Evolutionary conservation across 495 filamentous ascomycete species (phyloP).

Genomic region (Aspergillus nanangensis): DNA sequence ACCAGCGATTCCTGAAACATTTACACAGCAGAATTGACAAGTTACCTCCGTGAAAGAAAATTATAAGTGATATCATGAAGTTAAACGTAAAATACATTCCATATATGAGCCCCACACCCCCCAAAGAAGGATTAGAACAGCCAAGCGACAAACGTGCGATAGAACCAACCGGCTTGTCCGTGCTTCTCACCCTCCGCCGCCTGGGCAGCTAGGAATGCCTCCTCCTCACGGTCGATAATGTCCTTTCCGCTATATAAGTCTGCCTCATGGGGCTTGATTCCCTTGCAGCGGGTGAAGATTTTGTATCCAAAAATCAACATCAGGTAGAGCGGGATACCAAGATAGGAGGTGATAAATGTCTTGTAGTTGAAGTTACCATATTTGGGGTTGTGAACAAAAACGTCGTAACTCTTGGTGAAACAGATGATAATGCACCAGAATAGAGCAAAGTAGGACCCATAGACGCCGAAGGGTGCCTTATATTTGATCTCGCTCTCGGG

Average conservation of each 20-base stretch:
- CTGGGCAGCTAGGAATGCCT: slow-evolving; percentile 57
- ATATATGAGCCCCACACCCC: not conserved
- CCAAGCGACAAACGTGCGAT: slow-evolving; percentile 60
- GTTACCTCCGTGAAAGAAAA: slow-evolving; percentile 1
- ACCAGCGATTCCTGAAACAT: no score
- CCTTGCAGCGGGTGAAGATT: slow-evolving; percentile 45
- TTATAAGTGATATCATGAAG: not conserved
- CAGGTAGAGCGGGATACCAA: slow-evolving; percentile 77
- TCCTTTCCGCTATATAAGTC: slow-evolving; percentile 73
- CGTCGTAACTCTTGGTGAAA: slow-evolving; percentile 73
- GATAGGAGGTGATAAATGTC: slow-evolving; percentile 77
- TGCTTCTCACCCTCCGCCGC: slow-evolving; percentile 40
- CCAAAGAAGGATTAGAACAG: slow-evolving; percentile 46
- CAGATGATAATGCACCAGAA: slow-evolving; percentile 66
- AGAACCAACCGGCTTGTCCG: slow-evolving; percentile 47
- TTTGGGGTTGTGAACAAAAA: slow-evolving; percentile 51
- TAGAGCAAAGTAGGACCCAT: slow-evolving; percentile 64
- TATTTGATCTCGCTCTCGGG: slow-evolving; percentile 62
- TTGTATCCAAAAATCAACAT: slow-evolving; percentile 71
- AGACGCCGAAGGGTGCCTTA: slow-evolving; percentile 63
- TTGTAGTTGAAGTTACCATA: slow-evolving; percentile 61
- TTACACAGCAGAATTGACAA: no score
- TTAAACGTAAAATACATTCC: not conserved
- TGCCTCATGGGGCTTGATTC: slow-evolving; percentile 51
- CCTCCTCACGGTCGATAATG: slow-evolving; percentile 69